A percentile compares a stretch with the other conserved stretches of the same genome.
phyloP scores from a whole-genome alignment of 768 basidiomycete species.

The Termitomyces sp. region DNA sequence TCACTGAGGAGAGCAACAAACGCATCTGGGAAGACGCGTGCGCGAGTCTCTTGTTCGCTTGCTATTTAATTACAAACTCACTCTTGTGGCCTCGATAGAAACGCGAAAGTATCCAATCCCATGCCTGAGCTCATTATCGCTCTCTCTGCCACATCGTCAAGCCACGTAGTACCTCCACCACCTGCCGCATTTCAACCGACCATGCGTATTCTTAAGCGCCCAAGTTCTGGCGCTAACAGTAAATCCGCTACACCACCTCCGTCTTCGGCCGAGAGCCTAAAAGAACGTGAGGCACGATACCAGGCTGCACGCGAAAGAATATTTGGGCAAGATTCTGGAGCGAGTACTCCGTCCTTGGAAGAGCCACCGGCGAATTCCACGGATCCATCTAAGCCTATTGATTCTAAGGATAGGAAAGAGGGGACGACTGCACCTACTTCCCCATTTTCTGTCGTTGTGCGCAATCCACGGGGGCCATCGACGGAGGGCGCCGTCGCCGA shows the following conservation, averaged over 20 bases:
- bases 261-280: constrained; percentile 35
- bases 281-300: constrained; percentile 71
- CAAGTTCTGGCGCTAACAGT: constrained; percentile 28
- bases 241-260: constrained; percentile 23
- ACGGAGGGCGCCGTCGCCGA: not conserved
- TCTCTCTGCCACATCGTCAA: constrained; percentile 28
- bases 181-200: constrained; percentile 56
- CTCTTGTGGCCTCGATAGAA: constrained; percentile 32
- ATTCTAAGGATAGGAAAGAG: constrained; percentile 5
- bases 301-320: constrained; percentile 72
- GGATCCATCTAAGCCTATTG: not conserved
- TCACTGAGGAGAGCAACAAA: constrained; percentile 39
- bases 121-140: constrained; percentile 65
- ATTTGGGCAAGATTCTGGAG: constrained; percentile 40
- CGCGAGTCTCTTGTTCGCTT: constrained; percentile 23
- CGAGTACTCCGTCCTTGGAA: not conserved
- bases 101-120: constrained; percentile 51
- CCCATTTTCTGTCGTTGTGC: constrained; percentile 15
- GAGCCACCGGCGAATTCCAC: not conserved
- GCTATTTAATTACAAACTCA: not conserved
- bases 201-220: constrained; percentile 73
- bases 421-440: not conserved
- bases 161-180: constrained; percentile 44
- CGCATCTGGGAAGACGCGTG: constrained; percentile 72
- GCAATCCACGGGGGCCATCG: constrained; percentile 21